phyloP scores from a whole-genome alignment of 164 flowering plant genomes.

The Euptelea pleiosperma region DNA sequence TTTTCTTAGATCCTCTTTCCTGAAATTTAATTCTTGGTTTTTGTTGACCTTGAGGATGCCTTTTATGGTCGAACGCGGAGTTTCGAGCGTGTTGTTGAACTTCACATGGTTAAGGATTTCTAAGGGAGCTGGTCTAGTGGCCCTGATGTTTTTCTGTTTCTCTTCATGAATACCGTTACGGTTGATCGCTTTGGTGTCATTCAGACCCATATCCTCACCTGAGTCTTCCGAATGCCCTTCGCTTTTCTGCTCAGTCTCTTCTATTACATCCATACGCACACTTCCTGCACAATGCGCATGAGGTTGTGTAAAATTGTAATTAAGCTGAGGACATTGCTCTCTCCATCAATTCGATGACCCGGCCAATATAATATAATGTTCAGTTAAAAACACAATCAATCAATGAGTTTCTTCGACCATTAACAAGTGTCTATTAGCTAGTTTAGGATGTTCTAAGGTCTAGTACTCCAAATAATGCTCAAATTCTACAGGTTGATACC shows the following conservation, averaged over 20 bases:
- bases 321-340: not conserved
- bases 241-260: slow-evolving; percentile 46
- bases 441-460: no score
- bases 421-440: no score
- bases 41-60: slow-evolving; percentile 32
- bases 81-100: slow-evolving; percentile 49
- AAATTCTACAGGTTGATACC: no score
- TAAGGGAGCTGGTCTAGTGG: slow-evolving; percentile 39
- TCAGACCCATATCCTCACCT: not conserved
- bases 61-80: slow-evolving; percentile 54
- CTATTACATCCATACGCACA: slow-evolving; percentile 40
- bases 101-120: slow-evolving; percentile 54
- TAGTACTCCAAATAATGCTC: no score
- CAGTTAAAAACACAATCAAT: no score
- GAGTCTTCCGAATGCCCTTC: slow-evolving; percentile 14
- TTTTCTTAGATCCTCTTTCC: slow-evolving; percentile 46
- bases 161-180: not conserved
- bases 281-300: slow-evolving; percentile 19
- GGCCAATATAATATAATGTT: no score
- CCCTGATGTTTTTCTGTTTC: not conserved
- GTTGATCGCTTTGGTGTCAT: not conserved
- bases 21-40: slow-evolving; percentile 32
- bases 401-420: no score
- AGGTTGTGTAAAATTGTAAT: not conserved
- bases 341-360: no score